A percentile compares a stretch with the other conserved stretches of the same genome.
phyloP scores from a whole-genome alignment of 768 basidiomycete species.

The Boletus reticuloceps region DNA sequence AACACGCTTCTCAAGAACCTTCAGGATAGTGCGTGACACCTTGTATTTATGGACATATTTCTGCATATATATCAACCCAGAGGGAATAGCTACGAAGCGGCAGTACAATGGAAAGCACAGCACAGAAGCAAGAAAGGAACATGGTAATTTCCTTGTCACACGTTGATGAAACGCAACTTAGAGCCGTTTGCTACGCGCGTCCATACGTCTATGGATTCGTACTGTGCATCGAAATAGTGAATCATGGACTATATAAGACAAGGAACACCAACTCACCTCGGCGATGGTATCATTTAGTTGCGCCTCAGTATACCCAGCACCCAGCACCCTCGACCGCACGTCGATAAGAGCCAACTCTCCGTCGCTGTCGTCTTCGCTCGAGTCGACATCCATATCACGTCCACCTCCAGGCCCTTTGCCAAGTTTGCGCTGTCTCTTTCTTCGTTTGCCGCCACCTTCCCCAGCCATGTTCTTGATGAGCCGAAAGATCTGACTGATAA shows the following conservation, averaged over 20 bases:
- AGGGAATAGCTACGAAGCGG: slow-evolving; percentile 7
- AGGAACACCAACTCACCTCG: slow-evolving; percentile 50
- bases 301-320: slow-evolving; percentile 86
- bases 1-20: slow-evolving; percentile 53
- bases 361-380: slow-evolving; percentile 64
- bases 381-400: slow-evolving; percentile 67
- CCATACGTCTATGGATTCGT: slow-evolving; percentile 82
- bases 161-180: slow-evolving; percentile 66
- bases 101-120: slow-evolving; percentile 13
- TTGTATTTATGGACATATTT: slow-evolving; percentile 22
- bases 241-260: not conserved
- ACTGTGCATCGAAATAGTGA: slow-evolving; percentile 47
- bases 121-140: not conserved
- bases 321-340: slow-evolving; percentile 80
- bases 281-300: slow-evolving; percentile 84
- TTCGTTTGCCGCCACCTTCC: slow-evolving; percentile 37
- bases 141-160: slow-evolving; percentile 9
- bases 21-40: slow-evolving; percentile 15
- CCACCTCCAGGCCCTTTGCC: slow-evolving; percentile 71
- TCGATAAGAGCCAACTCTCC: slow-evolving; percentile 82
- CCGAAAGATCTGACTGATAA: slow-evolving; percentile 81
- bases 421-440: slow-evolving; percentile 49
- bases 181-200: slow-evolving; percentile 80
- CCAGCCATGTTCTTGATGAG: slow-evolving; percentile 86
- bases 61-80: slow-evolving; percentile 17